Percentiles rank a stretch among this genome's conserved stretches.
These are phyloP conservation scores for Exophiala phaeomuriformis DNA, from an alignment of 2,329 filamentous ascomycete genomes.

Conservation along the genomic window DNA sequence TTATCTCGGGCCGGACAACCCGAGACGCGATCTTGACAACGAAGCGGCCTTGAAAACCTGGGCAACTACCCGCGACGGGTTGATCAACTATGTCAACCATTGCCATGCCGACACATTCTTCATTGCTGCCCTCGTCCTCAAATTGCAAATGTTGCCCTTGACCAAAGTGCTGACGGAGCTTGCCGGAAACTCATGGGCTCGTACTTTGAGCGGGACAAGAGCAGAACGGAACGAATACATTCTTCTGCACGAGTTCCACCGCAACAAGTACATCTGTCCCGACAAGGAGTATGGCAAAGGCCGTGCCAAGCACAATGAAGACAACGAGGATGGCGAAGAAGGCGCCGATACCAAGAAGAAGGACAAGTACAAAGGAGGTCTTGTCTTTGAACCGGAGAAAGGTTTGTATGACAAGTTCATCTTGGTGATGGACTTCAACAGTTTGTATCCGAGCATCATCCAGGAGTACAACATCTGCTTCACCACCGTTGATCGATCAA, in stretches of 20 bases:
- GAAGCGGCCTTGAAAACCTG: conserved; percentile 80
- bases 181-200: conserved; percentile 95
- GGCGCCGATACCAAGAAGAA: conserved; percentile 80
- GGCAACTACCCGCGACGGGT: conserved; percentile 72
- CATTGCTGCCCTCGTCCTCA: conserved; percentile 80
- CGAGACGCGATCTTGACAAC: conserved; percentile 77
- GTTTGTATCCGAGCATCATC: conserved; percentile 94
- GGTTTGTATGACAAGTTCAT: conserved; percentile 97
- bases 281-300: conserved; percentile 82
- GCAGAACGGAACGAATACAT: conserved; percentile 99
- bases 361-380: conserved; percentile 97
- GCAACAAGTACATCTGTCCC: conserved; percentile 95
- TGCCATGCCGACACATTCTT: conserved; percentile 95
- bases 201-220: conserved; percentile 88
- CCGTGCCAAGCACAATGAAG: conserved; percentile 65
- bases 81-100: conserved; percentile 90
- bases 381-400: conserved; percentile 96
- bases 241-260: conserved; percentile 91
- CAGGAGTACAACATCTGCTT: conserved; percentile 99
- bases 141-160: conserved; percentile 83
- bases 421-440: conserved; percentile 99
- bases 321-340: conserved; percentile 58
- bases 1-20: conserved; percentile 66
- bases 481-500: conserved; percentile 79
- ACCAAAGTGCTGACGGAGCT: conserved; percentile 95